Base-by-base conservation (phyloP, 352 stramenopile genomes). In the Phytophthora vignae region DNA sequence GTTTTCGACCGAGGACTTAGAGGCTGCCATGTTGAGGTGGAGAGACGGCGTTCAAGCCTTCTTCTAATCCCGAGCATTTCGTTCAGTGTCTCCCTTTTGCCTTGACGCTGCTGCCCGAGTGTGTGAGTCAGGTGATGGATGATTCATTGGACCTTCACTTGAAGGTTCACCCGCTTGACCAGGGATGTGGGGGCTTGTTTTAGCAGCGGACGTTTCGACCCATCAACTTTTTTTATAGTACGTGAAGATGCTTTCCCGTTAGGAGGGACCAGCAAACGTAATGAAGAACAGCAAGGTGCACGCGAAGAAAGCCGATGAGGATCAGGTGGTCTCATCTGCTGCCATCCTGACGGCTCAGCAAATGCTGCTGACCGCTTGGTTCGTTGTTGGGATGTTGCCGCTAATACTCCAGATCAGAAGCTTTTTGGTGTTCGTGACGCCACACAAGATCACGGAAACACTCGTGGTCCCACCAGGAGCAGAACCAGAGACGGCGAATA, bases 351-450 rank as follows among this genome's bases (percentile, higher is more conserved):
- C 50, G 12, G 50, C 42, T 11, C 22, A 44, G 17, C 25, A 31
- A 42, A 69, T 44, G 14, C 21, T 66, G n/a, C 22, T 60, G 31
- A 25, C 61, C 9, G 44, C 53, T 15, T 71, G 64, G 64, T n/a
- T 71, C 14, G 55, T 36, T 40, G 56, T 63, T 17, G 55, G 59
- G 4, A 27, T 71, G 55, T 29, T 25, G 2, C 55, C 64, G 10
- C 49, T 64, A n/a, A 36, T 71, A 22, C 55, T 71, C 6, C 64
- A 71, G 27, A 27, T 57, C 15, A 44, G 55, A 17, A 71, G 64
- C 48, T 71, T 60, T 25, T 8, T 60, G 10, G 55, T 68, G 29
- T 64, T 64, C n/a, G 57, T 64, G 40, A 64, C 22, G 40, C 57
- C 57, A 11, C 57, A 64, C 42, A 64, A 64, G 42, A 64, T 64